Percentiles rank a stretch among this genome's conserved stretches.
Evolutionary conservation across 2,329 filamentous ascomycete species (phyloP).

Genomic region (Xylariaceae sp.): DNA sequence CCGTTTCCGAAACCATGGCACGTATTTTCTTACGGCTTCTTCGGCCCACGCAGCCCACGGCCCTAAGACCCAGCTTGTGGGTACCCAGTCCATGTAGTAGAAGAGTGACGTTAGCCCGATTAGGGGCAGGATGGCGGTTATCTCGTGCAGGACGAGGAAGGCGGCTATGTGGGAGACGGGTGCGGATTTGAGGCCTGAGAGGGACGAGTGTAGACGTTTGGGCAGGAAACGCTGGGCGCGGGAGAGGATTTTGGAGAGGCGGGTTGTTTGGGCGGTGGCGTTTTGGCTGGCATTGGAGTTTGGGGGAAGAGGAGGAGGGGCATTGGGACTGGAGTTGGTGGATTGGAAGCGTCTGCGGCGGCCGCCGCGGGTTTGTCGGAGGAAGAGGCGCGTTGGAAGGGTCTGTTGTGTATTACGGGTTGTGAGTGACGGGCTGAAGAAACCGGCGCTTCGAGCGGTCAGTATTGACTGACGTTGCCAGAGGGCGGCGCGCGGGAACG

Average conservation of each 20-base stretch:
- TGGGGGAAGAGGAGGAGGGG: constrained; percentile 6
- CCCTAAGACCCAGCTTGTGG: constrained; percentile 49
- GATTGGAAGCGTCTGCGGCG: constrained; percentile 21
- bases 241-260: constrained; percentile 44
- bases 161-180: constrained; percentile 79
- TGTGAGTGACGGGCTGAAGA: constrained; percentile 5
- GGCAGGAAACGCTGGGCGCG: constrained; percentile 50
- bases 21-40: constrained; percentile 69
- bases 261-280: constrained; percentile 25
- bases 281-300: constrained; percentile 3
- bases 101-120: constrained; percentile 71
- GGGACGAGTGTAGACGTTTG: constrained; percentile 63
- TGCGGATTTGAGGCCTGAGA: constrained; percentile 65
- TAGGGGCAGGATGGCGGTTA: constrained; percentile 81
- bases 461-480: constrained; percentile 15
- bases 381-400: too few species aligned
- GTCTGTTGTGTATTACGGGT: too few species aligned
- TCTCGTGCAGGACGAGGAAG: constrained; percentile 86
- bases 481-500: constrained; percentile 6
- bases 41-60: constrained; percentile 50
- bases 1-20: constrained; percentile 71
- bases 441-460: too few species aligned
- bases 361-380: background rate
- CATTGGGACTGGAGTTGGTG: constrained; percentile 8
- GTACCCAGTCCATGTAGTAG: constrained; percentile 74